Evolutionary conservation across 2,329 filamentous ascomycete genomes (phyloP).

Genomic region (Celoporthe dispersa): DNA sequence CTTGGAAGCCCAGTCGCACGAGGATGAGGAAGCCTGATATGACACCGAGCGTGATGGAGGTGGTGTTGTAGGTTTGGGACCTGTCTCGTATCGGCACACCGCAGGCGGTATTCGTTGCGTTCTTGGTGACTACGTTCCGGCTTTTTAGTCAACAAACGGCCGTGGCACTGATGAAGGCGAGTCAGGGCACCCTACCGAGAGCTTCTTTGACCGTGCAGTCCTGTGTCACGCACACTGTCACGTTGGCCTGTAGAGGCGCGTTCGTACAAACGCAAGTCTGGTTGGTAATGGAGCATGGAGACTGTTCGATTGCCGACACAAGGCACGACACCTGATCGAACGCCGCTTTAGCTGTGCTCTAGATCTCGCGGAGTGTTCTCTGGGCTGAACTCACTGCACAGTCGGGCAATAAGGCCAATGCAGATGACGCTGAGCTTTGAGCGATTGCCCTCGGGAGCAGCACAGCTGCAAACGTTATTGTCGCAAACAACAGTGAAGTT

Average conservation of each 20-base stretch:
- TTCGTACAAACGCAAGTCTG: neutral
- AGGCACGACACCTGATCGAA: neutral
- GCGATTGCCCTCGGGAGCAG: neutral
- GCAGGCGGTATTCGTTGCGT: slow-evolving; percentile 18
- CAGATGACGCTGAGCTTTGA: neutral
- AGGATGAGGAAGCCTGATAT: slow-evolving; percentile 16
- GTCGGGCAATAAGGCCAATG: neutral
- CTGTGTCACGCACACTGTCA: slow-evolving; percentile 10
- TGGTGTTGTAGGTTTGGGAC: neutral
- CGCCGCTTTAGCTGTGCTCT: neutral
- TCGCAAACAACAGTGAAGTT: neutral
- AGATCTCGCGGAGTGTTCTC: neutral
- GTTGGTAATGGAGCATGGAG: neutral
- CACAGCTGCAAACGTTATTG: neutral
- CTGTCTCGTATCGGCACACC: neutral
- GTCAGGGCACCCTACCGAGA: slow-evolving; percentile 4
- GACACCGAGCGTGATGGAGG: slow-evolving; percentile 13
- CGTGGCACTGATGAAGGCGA: neutral
- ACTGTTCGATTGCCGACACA: neutral
- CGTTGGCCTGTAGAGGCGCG: neutral
- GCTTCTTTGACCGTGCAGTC: slow-evolving; percentile 24
- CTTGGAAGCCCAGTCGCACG: slow-evolving; percentile 30
- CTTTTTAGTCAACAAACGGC: neutral
- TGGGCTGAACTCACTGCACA: neutral
- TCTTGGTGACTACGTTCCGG: slow-evolving; percentile 9